These are phyloP conservation scores for Acanthamoeba polyphaga DNA, from an alignment of 208 protist species.

Conservation along the genomic window DNA sequence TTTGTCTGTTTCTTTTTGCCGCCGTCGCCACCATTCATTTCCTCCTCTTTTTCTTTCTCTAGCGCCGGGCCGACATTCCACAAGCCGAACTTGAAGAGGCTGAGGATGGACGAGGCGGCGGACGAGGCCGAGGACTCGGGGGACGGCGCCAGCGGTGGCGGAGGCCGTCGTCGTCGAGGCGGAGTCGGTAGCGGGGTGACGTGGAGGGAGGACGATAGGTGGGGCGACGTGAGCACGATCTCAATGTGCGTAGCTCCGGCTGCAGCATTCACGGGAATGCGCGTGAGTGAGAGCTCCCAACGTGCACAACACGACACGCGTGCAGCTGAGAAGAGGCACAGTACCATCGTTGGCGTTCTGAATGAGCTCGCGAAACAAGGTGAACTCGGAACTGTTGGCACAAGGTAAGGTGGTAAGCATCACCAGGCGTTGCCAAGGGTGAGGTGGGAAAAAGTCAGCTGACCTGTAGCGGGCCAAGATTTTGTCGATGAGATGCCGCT, in stretches of 20 bases:
- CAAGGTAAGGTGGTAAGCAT: too few species aligned
- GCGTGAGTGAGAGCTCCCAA: not conserved
- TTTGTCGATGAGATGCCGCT: conserved; percentile 68
- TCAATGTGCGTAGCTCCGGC: conserved; percentile 53
- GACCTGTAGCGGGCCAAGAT: conserved; percentile 66
- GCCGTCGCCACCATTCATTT: not conserved
- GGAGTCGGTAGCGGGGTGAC: not conserved
- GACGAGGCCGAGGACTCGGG: conserved; percentile 32
- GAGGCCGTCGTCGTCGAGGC: not conserved
- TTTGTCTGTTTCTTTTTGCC: not conserved
- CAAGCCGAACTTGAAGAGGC: conserved; percentile 65
- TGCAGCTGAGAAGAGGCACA: not conserved
- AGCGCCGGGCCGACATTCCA: not conserved
- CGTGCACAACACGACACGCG: not conserved
- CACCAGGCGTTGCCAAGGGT: too few species aligned
- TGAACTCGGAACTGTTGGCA: conserved; percentile 61
- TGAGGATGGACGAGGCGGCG: conserved; percentile 65
- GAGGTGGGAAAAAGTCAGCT: too few species aligned
- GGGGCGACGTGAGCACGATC: conserved; percentile 37
- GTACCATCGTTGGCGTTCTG: conserved; percentile 70
- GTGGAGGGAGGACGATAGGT: conserved; percentile 14
- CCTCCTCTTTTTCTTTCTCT: not conserved
- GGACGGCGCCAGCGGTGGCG: not conserved
- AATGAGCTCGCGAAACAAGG: conserved; percentile 66
- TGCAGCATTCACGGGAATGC: not conserved